These are phyloP conservation scores for Notholithocarpus densiflorus DNA, from an alignment of 306 rosid species.

Conservation along the genomic window DNA sequence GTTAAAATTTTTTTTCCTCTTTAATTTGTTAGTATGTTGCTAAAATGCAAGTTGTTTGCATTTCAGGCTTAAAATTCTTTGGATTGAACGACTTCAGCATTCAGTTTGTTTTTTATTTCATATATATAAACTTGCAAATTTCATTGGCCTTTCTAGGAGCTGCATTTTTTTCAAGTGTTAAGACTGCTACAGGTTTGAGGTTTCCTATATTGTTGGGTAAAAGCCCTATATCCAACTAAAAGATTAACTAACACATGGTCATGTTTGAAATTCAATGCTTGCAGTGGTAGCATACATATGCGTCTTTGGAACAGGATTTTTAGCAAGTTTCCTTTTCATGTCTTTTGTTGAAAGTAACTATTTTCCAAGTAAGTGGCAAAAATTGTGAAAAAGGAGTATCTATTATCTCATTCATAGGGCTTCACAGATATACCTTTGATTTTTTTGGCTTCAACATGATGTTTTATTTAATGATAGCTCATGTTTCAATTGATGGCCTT, in stretches of 20 bases:
- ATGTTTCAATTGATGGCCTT: not conserved
- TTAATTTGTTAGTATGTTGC: no score
- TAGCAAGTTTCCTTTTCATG: conserved; percentile 72
- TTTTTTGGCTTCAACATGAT: not conserved
- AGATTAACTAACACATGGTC: conserved; percentile 14
- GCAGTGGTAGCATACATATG: conserved; percentile 70
- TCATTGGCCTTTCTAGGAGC: conserved; percentile 68
- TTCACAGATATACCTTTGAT: not conserved
- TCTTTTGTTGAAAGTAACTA: conserved; percentile 60
- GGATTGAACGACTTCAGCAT: conserved; percentile 77
- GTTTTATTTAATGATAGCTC: not conserved
- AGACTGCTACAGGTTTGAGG: conserved; percentile 85
- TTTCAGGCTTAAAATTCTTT: conserved; percentile 87
- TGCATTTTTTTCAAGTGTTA: conserved; percentile 59
- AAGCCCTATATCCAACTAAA: not conserved
- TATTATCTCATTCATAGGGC: not conserved
- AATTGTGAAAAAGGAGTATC: not conserved
- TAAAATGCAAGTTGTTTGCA: conserved; percentile 10
- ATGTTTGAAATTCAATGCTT: conserved; percentile 11
- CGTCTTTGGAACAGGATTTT: conserved; percentile 82
- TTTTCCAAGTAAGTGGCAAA: conserved; percentile 69
- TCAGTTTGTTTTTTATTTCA: conserved; percentile 69
- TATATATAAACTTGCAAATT: conserved; percentile 87
- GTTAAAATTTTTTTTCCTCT: conserved; percentile 9
- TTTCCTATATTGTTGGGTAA: not conserved